A percentile compares a stretch with the other conserved stretches of the same genome.
These are phyloP conservation scores for Klebsormidium nitens DNA, from an alignment of 139 green algal species.

Conservation along the genomic window DNA sequence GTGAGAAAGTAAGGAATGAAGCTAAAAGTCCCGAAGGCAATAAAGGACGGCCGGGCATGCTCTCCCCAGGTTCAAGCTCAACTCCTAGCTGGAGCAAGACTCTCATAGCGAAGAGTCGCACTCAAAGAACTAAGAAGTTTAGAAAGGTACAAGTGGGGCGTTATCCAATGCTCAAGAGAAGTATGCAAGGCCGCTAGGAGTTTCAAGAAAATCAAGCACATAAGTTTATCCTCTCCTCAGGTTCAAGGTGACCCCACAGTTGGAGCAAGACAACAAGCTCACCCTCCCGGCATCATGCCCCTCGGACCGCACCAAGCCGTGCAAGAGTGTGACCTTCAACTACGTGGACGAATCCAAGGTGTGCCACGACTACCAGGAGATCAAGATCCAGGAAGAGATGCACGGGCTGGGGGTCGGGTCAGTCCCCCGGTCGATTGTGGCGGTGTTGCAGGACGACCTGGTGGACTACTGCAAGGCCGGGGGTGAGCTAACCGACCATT, in stretches of 20 bases:
- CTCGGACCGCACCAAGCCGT: conserved; percentile 13
- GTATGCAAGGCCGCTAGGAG: too few species aligned
- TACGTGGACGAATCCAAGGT: conserved; percentile 32
- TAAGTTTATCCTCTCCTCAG: not conserved
- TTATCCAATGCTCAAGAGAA: too few species aligned
- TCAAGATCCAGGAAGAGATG: conserved; percentile 63
- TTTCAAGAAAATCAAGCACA: too few species aligned
- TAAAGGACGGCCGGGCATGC: too few species aligned
- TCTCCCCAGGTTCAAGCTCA: too few species aligned
- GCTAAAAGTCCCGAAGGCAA: too few species aligned
- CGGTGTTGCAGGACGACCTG: conserved; percentile 78
- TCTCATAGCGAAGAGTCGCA: too few species aligned
- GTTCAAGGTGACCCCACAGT: not conserved
- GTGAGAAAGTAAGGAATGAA: too few species aligned
- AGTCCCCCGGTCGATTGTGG: conserved; percentile 53
- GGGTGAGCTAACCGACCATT: too few species aligned
- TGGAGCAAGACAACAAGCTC: not conserved
- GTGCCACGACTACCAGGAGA: conserved; percentile 57
- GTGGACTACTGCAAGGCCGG: conserved; percentile 65
- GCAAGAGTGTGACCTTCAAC: conserved; percentile 47
- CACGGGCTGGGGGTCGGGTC: conserved; percentile 54
- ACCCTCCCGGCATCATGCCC: conserved; percentile 37
- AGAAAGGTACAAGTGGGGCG: too few species aligned
- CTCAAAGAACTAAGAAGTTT: too few species aligned
- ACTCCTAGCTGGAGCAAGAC: too few species aligned